A percentile compares a stretch with the other conserved stretches of the same genome.
Conservation (phyloP, 352 stramenopile genomes). For the Globisporangium lucens region DNA sequence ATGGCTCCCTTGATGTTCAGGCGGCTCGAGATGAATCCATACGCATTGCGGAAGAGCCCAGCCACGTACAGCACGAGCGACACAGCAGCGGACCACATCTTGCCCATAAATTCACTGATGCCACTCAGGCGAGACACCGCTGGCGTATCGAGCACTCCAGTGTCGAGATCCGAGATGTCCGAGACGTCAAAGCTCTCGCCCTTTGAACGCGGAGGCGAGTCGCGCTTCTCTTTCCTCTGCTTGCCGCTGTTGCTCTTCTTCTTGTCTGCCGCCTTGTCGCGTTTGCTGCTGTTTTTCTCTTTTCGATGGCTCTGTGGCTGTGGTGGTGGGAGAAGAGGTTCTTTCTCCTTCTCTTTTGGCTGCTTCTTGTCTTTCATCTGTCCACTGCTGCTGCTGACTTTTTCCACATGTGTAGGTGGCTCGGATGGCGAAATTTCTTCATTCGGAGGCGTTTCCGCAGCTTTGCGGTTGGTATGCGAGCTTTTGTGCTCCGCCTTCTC, state of each 20-base stretch:
- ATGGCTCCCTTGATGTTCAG: conserved; percentile 48
- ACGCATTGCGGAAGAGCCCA: conserved; percentile 1
- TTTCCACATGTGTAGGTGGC: neutral
- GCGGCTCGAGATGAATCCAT: conserved; percentile 12
- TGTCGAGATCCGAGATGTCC: conserved; percentile 20
- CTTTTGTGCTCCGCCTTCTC: neutral
- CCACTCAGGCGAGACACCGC: neutral
- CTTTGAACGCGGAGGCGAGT: conserved; percentile 35
- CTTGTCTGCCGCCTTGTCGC: conserved; percentile 31
- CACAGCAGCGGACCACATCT: neutral
- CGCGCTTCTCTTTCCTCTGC: conserved; percentile 63
- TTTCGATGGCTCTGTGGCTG: conserved; percentile 26
- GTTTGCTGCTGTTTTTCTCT: conserved; percentile 30
- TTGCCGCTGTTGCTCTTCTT: conserved; percentile 28
- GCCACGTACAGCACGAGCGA: neutral
- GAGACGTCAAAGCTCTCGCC: conserved; percentile 31
- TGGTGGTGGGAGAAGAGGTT: too few species aligned
- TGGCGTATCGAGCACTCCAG: conserved; percentile 1
- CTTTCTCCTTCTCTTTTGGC: neutral
- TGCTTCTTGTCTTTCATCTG: conserved; percentile 25
- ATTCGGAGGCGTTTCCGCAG: conserved; percentile 2
- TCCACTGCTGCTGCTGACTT: neutral
- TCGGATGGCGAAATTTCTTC: conserved; percentile 19
- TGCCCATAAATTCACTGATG: neutral
- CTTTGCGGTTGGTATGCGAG: neutral